Conservation (phyloP, 768 basidiomycete species). For the Brasilioporus rufonigricans region DNA sequence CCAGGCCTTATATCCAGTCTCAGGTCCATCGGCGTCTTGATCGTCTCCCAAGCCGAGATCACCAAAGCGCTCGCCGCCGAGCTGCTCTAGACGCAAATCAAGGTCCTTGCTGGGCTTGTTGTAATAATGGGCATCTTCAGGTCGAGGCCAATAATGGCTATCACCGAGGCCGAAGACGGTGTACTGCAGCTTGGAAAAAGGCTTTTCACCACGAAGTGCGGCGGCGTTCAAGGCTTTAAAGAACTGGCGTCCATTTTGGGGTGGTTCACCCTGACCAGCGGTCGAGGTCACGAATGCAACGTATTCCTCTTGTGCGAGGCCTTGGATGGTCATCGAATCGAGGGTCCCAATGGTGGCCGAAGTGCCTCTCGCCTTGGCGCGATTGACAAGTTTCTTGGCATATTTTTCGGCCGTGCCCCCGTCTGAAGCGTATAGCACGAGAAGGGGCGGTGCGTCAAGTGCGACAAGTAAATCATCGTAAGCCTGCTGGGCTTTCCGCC, state of each 20-base stretch:
- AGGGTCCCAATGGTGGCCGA: conserved; percentile 71
- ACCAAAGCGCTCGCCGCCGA: conserved; percentile 76
- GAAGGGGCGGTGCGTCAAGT: conserved; percentile 85
- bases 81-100: conserved; percentile 69
- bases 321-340: conserved; percentile 77
- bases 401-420: conserved; percentile 96
- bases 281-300: conserved; percentile 88
- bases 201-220: conserved; percentile 45
- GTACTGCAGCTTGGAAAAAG: conserved; percentile 65
- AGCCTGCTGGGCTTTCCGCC: conserved; percentile 74
- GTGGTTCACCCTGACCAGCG: conserved; percentile 96
- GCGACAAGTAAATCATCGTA: conserved; percentile 82
- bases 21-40: conserved; percentile 93
- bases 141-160: conserved; percentile 97
- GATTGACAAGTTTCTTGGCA: conserved; percentile 80
- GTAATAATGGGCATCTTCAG: conserved; percentile 97
- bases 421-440: conserved; percentile 93
- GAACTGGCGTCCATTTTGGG: conserved; percentile 91
- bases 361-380: conserved; percentile 84
- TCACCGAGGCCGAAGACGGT: conserved; percentile 96
- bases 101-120: conserved; percentile 96
- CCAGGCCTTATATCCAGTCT: conserved; percentile 97
- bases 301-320: conserved; percentile 67
- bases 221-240: conserved; percentile 82
- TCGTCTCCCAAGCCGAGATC: conserved; percentile 89